Evolutionary conservation across 345 rosid genomes (phyloP).

Genomic region (Lumnitzera racemosa): DNA sequence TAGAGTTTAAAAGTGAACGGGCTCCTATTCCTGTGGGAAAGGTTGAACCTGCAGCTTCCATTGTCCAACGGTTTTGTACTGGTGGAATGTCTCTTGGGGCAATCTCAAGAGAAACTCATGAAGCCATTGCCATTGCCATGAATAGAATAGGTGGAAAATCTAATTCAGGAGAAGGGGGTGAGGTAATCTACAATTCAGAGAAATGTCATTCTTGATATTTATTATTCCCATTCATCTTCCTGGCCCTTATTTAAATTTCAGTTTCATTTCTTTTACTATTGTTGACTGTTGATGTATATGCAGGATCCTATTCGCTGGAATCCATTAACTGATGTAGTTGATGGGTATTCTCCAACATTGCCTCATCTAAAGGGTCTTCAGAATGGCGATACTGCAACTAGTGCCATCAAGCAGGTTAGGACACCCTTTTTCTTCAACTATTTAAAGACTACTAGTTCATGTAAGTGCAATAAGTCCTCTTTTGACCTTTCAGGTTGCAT

Average conservation of each 20-base stretch:
- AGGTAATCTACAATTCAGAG: constrained; percentile 38
- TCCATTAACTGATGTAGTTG: constrained; percentile 92
- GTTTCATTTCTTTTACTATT: background rate
- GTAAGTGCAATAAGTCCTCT: background rate
- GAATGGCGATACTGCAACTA: constrained; percentile 97
- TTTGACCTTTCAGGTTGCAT: constrained; percentile 74
- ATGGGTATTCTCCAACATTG: constrained; percentile 91
- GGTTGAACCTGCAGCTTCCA: constrained; percentile 86
- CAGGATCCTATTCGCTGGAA: constrained; percentile 98
- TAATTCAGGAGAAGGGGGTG: constrained; percentile 99
- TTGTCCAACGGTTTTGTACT: constrained; percentile 91
- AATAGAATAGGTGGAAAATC: constrained; percentile 94
- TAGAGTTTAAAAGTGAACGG: constrained; percentile 91
- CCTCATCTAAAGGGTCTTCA: constrained; percentile 99
- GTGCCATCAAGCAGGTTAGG: constrained; percentile 96
- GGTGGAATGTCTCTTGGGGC: constrained; percentile 99
- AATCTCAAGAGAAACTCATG: constrained; percentile 98
- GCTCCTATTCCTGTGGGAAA: constrained; percentile 85
- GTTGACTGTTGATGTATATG: background rate
- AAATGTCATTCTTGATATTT: background rate
- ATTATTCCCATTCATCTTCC: too few species aligned
- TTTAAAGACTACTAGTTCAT: background rate
- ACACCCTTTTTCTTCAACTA: constrained; percentile 2
- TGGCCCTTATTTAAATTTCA: background rate
- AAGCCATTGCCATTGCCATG: constrained; percentile 98